Evolutionary conservation across 1,284 basidiomycete genomes (phyloP).

Genomic region (Cerrena zonata): DNA sequence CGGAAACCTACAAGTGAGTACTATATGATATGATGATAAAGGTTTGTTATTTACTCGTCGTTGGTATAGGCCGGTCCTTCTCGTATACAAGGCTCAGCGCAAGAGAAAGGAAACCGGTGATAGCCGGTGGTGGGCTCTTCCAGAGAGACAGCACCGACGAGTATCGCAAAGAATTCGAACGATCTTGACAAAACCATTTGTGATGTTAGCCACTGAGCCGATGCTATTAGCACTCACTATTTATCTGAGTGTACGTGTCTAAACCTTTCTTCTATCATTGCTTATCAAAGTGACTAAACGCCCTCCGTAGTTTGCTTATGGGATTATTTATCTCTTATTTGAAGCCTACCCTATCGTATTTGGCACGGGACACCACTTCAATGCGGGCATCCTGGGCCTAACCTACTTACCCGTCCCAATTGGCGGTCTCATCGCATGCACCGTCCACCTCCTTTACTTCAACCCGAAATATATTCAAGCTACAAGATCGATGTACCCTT

Average conservation of each 20-base stretch:
- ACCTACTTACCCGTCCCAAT: conserved; percentile 50
- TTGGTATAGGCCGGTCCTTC: conserved; percentile 43
- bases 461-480: conserved; percentile 49
- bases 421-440: conserved; percentile 47
- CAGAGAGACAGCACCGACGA: conserved; percentile 38
- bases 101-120: conserved; percentile 57
- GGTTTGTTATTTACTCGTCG: not conserved
- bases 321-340: conserved; percentile 56
- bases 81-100: conserved; percentile 40
- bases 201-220: conserved; percentile 66
- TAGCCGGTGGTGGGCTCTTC: conserved; percentile 51
- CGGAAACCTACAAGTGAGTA: conserved; percentile 59
- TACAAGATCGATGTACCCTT: conserved; percentile 40
- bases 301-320: conserved; percentile 61
- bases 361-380: conserved; percentile 45
- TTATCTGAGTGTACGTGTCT: conserved; percentile 54
- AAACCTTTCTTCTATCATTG: conserved; percentile 7
- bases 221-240: conserved; percentile 69
- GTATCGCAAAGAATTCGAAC: conserved; percentile 39
- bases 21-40: no score
- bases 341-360: conserved; percentile 60
- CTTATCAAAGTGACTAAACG: conserved; percentile 33
- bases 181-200: conserved; percentile 58
- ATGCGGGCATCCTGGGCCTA: conserved; percentile 41
- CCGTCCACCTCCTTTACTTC: conserved; percentile 43